Base-by-base conservation (phyloP, 208 protist genomes). In the Trichomonas gallinae region DNA sequence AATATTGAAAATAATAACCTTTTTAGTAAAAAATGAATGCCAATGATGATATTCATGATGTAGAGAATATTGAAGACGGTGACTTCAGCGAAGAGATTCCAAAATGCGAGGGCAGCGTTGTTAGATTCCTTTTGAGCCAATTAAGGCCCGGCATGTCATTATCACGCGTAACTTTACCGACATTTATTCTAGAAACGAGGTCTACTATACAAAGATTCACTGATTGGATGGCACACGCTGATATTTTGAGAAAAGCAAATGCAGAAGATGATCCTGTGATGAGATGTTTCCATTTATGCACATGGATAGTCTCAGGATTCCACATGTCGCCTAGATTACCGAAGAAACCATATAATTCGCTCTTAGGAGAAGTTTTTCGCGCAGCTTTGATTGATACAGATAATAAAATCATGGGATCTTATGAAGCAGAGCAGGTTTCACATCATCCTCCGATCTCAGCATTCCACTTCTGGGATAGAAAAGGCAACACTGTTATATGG, bases 261-360 rank as follows among this genome's bases (percentile, higher is more conserved):
- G 44, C 6, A 82, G 96, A 96, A 87, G 93, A 36, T 9, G 63
- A 96, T 97, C 21, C 91, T 4, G 15, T 96, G 6, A 40, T 63
- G 97, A 15, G 91, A 46, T 72, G 96, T 38, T 51, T 97, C 81
- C 81, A 83, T 97, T 42, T 96, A 81, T 96, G 97, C 48, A 96
- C 87, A 26, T 93, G 96, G 91, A 93, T 96, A 34, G 63, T 96
- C 11, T 93, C 83, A n/a, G 96, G 83, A 10, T 96, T 88, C 23
- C 83, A 96, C 23, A 40, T 96, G 10, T 8, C 81, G 10, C 96
- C 96, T 2, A 44, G 96, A 2, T 10, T 44, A 49, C 96, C 96
- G 2, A 46, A 85, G 34, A 99, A 99, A 97, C 98, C 98, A 38
- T 99, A 99, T 96, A 99, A 99, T 89, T 98, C 98, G 0, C 98